Conservation (phyloP, 2,329 filamentous ascomycete species). For the Triangularia verruculosa region DNA sequence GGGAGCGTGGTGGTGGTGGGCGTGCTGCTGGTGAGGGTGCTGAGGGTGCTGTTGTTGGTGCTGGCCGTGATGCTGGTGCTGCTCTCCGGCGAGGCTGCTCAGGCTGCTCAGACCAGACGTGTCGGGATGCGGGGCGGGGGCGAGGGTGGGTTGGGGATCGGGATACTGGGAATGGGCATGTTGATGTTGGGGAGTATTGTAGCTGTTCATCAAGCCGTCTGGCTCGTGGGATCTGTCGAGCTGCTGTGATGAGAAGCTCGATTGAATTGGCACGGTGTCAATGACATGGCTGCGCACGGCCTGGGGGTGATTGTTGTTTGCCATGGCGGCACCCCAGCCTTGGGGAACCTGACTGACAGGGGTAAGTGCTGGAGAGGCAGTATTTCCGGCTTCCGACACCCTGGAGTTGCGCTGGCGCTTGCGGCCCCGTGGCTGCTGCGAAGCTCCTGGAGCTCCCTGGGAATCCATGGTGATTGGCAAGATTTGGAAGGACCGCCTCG, state of each 20-base stretch:
- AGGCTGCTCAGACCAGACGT: conserved; percentile 28
- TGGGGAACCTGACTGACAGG: conserved; percentile 21
- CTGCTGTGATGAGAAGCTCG: conserved; percentile 29
- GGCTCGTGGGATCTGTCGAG: conserved; percentile 29
- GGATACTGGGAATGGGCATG: conserved; percentile 28
- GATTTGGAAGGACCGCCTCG: conserved; percentile 9
- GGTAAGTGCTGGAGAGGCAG: conserved; percentile 20
- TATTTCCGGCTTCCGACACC: conserved; percentile 25
- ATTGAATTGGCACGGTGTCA: conserved; percentile 29
- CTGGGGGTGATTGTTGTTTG: conserved; percentile 20
- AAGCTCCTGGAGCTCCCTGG: conserved; percentile 21
- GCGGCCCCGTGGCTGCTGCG: conserved; percentile 26
- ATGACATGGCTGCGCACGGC: conserved; percentile 26
- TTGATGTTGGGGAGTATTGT: conserved; percentile 24
- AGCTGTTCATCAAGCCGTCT: conserved; percentile 30
- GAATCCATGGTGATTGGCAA: conserved; percentile 20
- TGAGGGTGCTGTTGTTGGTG: conserved; percentile 20
- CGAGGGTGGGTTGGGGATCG: conserved; percentile 25
- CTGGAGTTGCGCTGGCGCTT: conserved; percentile 27
- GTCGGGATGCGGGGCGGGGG: conserved; percentile 25
- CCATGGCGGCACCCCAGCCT: conserved; percentile 22
- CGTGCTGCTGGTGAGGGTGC: conserved; percentile 15
- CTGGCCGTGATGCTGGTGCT: conserved; percentile 20
- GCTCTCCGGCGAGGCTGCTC: conserved; percentile 25
- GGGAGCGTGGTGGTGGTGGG: conserved; percentile 23